These are phyloP conservation scores for Metschnikowia picachoensis DNA, from an alignment of 805 yeast species.

Conservation along the genomic window DNA sequence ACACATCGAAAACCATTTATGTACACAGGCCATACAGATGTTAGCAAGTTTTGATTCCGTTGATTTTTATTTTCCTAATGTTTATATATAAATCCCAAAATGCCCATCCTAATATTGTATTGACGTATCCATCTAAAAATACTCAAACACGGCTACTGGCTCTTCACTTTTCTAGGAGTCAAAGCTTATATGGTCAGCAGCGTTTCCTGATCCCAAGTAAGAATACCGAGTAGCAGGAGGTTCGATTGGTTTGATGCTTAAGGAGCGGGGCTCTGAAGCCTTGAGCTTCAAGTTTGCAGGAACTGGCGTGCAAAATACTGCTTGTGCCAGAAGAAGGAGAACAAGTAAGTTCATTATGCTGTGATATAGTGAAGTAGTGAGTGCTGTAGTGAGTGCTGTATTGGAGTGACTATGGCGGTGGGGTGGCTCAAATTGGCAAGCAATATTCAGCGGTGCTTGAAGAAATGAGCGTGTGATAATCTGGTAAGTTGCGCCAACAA, in stretches of 20 bases:
- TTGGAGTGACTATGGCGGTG: not conserved
- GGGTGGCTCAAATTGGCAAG: not conserved
- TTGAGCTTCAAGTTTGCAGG: slow-evolving; percentile 27
- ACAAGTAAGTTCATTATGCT: slow-evolving; percentile 9
- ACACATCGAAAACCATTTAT: too few relatives aligned
- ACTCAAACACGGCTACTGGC: not conserved
- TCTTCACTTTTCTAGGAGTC: slow-evolving; percentile 3
- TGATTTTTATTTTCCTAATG: not conserved
- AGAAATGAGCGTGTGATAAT: too few relatives aligned
- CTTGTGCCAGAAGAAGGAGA: slow-evolving; percentile 1
- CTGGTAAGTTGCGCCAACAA: not conserved
- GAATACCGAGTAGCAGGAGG: not conserved
- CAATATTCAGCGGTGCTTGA: too few relatives aligned
- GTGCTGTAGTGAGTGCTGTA: not conserved
- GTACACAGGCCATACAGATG: not conserved
- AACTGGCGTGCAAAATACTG: slow-evolving; percentile 24
- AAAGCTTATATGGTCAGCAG: slow-evolving; percentile 6
- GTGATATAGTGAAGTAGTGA: not conserved
- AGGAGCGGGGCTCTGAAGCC: slow-evolving; percentile 16
- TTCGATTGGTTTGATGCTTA: slow-evolving; percentile 10
- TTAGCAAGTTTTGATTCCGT: too few relatives aligned
- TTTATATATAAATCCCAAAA: not conserved
- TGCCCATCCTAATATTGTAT: not conserved
- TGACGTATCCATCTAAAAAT: not conserved
- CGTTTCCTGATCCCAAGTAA: not conserved